A percentile compares a stretch with the other conserved stretches of the same genome.
Evolutionary conservation across 1,139 yeast genomes (phyloP).

Genomic region (Yamadazyma membranifaciens): DNA sequence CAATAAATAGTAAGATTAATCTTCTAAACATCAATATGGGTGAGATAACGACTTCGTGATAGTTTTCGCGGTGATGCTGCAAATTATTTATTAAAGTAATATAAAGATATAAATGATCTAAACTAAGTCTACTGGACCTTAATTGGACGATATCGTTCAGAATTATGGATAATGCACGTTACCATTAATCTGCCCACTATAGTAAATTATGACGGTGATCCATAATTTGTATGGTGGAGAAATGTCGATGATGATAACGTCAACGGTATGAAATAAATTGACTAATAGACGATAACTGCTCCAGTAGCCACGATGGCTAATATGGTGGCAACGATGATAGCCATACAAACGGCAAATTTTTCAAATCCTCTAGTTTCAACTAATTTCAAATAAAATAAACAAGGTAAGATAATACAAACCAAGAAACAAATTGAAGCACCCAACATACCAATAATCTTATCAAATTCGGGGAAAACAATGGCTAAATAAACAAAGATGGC

Average conservation of each 20-base stretch:
- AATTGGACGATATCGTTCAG: too few relatives aligned
- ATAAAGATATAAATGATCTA: background rate
- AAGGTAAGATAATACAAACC: conserved; percentile 56
- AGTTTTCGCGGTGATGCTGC: background rate
- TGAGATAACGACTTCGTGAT: background rate
- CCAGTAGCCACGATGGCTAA: conserved; percentile 40
- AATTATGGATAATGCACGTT: too few relatives aligned
- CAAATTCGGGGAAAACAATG: conserved; percentile 58
- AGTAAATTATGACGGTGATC: too few relatives aligned
- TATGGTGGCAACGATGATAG: conserved; percentile 22
- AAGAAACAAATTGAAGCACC: conserved; percentile 59
- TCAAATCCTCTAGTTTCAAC: conserved; percentile 24
- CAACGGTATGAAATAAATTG: background rate
- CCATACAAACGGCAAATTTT: conserved; percentile 19
- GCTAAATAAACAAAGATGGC: conserved; percentile 50
- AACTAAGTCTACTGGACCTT: background rate
- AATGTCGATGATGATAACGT: background rate
- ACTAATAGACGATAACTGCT: conserved; percentile 33
- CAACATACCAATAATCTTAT: conserved; percentile 52
- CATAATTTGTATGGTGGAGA: background rate
- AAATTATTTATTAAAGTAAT: background rate
- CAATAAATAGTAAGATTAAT: too few relatives aligned
- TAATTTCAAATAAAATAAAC: conserved; percentile 49
- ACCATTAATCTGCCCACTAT: too few relatives aligned
- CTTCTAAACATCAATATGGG: too few relatives aligned